phyloP scores from a whole-genome alignment of 225 moss, liverwort and hornwort genomes.

The Antitrichia curtipendula region DNA sequence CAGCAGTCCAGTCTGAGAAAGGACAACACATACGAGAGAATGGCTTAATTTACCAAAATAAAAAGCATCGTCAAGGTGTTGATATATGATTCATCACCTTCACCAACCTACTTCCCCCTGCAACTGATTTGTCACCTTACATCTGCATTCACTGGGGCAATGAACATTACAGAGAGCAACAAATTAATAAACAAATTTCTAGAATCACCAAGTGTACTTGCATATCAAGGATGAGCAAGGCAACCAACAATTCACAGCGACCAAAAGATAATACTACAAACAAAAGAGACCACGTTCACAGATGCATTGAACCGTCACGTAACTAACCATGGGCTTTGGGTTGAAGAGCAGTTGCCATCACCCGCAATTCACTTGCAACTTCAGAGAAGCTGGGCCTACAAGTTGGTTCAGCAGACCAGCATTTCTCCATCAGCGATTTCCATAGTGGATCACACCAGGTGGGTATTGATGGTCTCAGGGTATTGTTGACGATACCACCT shows the following conservation, averaged over 20 bases:
- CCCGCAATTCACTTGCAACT: constrained; percentile 72
- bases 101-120: not conserved
- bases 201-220: not conserved
- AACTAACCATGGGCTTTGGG: constrained; percentile 57
- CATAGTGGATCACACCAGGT: constrained; percentile 93
- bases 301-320: not conserved
- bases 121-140: not conserved
- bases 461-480: constrained; percentile 80
- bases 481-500: constrained; percentile 98
- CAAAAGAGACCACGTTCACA: too few relatives aligned
- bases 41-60: constrained; percentile 11
- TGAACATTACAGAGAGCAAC: not conserved
- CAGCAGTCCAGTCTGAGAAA: not conserved
- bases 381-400: constrained; percentile 76
- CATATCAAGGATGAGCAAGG: not conserved
- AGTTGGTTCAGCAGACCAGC: constrained; percentile 83
- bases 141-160: constrained; percentile 2
- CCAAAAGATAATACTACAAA: too few relatives aligned
- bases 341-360: constrained; percentile 77
- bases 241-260: not conserved
- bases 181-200: not conserved
- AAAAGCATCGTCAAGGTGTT: not conserved
- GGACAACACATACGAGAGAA: not conserved
- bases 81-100: not conserved
- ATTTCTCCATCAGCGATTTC: constrained; percentile 92